Percentiles rank a stretch among this genome's conserved stretches.
Evolutionary conservation across 139 green algal species (phyloP).

Genomic region (Closterium sp.): DNA sequence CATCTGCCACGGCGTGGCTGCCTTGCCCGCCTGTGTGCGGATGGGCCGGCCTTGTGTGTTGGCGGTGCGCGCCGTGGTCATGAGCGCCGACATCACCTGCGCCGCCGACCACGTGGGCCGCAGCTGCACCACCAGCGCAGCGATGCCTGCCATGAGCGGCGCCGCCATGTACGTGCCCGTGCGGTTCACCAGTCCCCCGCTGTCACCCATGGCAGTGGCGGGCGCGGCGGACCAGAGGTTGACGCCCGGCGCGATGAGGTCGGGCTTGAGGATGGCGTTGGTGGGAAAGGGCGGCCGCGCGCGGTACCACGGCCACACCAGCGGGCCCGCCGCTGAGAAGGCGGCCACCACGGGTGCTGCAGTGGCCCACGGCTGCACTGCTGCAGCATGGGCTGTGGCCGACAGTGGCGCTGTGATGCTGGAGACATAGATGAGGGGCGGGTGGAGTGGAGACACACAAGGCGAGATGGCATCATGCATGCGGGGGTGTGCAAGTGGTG

Average conservation of each 20-base stretch:
- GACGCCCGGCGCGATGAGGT: neutral
- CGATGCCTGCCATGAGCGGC: constrained; percentile 13
- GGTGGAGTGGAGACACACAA: neutral
- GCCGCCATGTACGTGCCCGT: constrained; percentile 17
- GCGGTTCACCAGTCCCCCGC: neutral
- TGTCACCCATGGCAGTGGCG: neutral
- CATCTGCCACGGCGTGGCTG: neutral
- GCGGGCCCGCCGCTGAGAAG: neutral
- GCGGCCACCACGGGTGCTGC: neutral
- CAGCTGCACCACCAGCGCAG: constrained; percentile 5
- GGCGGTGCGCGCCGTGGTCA: constrained; percentile 2
- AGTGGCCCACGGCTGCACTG: neutral
- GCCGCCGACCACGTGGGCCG: constrained; percentile 9
- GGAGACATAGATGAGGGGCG: neutral
- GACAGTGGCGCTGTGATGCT: neutral
- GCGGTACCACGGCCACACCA: neutral
- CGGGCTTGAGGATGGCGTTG: neutral
- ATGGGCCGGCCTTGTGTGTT: neutral
- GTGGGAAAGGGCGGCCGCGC: neutral
- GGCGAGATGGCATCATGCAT: neutral
- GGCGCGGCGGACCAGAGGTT: neutral
- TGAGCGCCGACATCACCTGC: constrained; percentile 9
- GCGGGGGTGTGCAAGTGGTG: neutral
- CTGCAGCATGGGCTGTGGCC: neutral
- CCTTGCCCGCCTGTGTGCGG: neutral